Base-by-base conservation (phyloP, 805 yeast species). In the Saccharomycopsis sp. region DNA sequence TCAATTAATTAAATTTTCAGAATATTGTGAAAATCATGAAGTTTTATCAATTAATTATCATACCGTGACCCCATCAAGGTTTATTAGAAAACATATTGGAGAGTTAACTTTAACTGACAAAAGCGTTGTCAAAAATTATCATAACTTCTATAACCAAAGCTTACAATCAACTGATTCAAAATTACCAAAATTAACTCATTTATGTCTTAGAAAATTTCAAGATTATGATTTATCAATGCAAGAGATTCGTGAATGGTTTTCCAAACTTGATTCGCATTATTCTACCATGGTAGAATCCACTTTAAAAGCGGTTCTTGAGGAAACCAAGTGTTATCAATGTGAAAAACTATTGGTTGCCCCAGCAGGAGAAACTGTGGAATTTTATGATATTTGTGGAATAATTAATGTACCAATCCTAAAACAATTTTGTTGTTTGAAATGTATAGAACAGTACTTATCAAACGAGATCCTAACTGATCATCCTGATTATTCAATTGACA, bases 341-440 rank as follows among this genome's bases (percentile, higher is more conserved):
- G 17, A 36, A 4, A 31, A 37, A n/a, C 12, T 35, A 15, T 15
- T 46, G 3, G 29, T 45, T 31, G 33, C 33, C 21, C 34, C 30
- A 10, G 48, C 41, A 10, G 23, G 36, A 12, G n/a, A n/a, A n/a
- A 38, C 41, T 6, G 20, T 46, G 9, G 49, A 46, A 37, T 46
- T 31, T 19, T 41, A 41, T 19, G 49, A 46, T 34, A 31, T 46
- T 15, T 38, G 31, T 9, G 47, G 36, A 5, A 21, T 21, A 9
- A 34, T 27, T 21, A 21, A 37, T 8, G 37, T 46, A 3, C 48
- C 49, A 5, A 32, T 46, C 12, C 17, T 33, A n/a, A 46, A 46
- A 23, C 37, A 44, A 28, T 46, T 46, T 30, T 46, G 49, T 29
- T 35, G 45, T 26, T 27, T 30, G 13, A 31, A 35, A 18, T 46